A percentile compares a stretch with the other conserved stretches of the same genome.
phyloP scores from a whole-genome alignment of 1,139 yeast species.

The Suhomyces bokatorum region DNA sequence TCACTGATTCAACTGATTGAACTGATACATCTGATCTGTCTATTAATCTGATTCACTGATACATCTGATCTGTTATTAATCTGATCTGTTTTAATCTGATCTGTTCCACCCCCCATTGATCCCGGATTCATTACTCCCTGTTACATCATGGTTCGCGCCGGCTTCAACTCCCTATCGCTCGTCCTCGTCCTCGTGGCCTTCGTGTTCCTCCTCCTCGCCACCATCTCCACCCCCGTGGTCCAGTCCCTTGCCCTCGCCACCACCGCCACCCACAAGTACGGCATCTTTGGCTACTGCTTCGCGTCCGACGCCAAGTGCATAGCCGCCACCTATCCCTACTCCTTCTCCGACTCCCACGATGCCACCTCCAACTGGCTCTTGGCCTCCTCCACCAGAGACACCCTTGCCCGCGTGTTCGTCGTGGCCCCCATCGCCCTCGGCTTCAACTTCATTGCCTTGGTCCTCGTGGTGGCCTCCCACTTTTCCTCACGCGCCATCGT shows the following conservation, averaged over 20 bases:
- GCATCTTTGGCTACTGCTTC: slow-evolving; percentile 82
- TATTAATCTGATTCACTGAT: too few species aligned
- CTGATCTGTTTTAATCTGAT: neutral
- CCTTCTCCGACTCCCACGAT: slow-evolving; percentile 21
- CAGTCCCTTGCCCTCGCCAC: slow-evolving; percentile 35
- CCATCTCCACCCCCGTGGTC: slow-evolving; percentile 51
- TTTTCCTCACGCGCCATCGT: slow-evolving; percentile 11
- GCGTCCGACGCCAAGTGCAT: slow-evolving; percentile 29
- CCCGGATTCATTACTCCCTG: too few species aligned
- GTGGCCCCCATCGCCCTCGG: slow-evolving; percentile 85
- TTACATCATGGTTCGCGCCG: slow-evolving; percentile 20
- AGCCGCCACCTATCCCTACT: slow-evolving; percentile 38
- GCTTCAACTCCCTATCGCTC: slow-evolving; percentile 34
- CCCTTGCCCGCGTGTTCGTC: slow-evolving; percentile 69
- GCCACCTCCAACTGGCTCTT: slow-evolving; percentile 29
- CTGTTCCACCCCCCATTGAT: neutral
- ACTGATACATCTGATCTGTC: too few species aligned
- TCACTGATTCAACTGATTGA: too few species aligned
- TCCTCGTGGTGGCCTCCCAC: slow-evolving; percentile 13
- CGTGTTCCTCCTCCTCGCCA: slow-evolving; percentile 52
- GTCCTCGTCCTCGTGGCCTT: slow-evolving; percentile 33
- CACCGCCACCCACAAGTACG: slow-evolving; percentile 57
- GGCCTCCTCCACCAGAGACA: slow-evolving; percentile 54
- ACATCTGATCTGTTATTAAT: too few species aligned
- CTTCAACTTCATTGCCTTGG: slow-evolving; percentile 50